phyloP scores from a whole-genome alignment of 257 asterid species.

The Nicotiana obtusifolia region DNA sequence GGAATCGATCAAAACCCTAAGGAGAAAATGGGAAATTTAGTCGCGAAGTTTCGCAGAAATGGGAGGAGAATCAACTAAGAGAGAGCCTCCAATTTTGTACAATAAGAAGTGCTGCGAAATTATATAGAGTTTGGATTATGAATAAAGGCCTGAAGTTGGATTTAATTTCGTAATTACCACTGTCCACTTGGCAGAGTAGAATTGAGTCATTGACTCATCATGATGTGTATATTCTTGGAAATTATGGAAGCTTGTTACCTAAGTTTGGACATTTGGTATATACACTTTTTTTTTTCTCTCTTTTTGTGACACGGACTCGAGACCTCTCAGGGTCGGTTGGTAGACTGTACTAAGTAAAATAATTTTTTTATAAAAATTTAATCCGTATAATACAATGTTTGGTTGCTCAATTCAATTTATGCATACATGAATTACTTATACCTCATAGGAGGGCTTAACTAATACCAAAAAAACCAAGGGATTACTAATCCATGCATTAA shows the following conservation, averaged over 20 bases:
- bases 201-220: background rate
- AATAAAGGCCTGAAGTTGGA: background rate
- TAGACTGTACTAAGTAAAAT: no score
- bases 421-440: no score
- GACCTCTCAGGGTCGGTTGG: no score
- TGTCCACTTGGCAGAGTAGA: background rate
- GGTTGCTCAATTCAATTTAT: no score
- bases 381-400: no score
- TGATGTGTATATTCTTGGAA: background rate
- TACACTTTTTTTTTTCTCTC: no score
- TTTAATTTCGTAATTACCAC: background rate
- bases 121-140: background rate
- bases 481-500: no score
- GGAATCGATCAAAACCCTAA: background rate
- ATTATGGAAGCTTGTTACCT: background rate
- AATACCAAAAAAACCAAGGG: no score
- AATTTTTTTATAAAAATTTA: no score
- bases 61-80: background rate
- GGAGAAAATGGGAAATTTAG: background rate
- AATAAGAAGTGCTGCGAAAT: background rate
- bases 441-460: no score
- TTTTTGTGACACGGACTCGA: no score
- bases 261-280: background rate
- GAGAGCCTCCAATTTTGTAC: background rate
- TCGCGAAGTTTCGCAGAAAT: conserved; percentile 1